Evolutionary conservation across 1,284 basidiomycete genomes (phyloP), one percentile per base, ranked within the genome.

Genomic region (Cutaneotrichosporon cavernicola): DNA sequence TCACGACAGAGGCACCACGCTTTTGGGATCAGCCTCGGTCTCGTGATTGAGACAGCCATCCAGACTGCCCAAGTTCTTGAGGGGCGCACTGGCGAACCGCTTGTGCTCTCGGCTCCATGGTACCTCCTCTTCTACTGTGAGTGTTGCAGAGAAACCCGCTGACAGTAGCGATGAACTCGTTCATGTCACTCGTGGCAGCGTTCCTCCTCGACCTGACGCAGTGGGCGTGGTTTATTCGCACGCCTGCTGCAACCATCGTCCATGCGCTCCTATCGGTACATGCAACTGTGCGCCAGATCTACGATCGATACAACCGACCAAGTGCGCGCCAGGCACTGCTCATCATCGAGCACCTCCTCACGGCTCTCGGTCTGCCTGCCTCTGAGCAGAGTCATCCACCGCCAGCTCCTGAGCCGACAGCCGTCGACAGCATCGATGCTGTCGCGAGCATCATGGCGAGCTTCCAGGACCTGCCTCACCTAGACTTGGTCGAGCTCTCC

Each of bases 51-150:
- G 38, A 68, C 69, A 13, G 64, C 64, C 21, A 59, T 68, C 11
- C 53, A 49, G 26, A 68, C 62, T 4, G 57, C 66, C n/a, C 31
- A 55, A 2, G 43, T 68, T 13, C 62, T 70, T 21, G 59, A 68
- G 10, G 22, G 32, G 0, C 43, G 21, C 0, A 22, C 22, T 8
- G 30, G 14, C 4, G 57, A 60, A 5, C 22, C 52, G 5, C 40
- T 51, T n/a, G 53, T 53, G 11, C 53, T 63, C 7, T 53, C 40
- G 0, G 69, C 69, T 16, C 64, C 64, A 2, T 70, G 69, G 69
- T 70, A 68, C 56, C 69, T 62, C 55, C 66, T 70, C 18, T 68
- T 66, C 58, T 70, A 68, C 58, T 61, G 66, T 67, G 63, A 46
- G 66, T 49, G 46, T 30, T 26, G 13, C 49, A 18, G 18, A 18